Base-by-base conservation (phyloP, 345 rosid species). In the Reutealis trisperma region DNA sequence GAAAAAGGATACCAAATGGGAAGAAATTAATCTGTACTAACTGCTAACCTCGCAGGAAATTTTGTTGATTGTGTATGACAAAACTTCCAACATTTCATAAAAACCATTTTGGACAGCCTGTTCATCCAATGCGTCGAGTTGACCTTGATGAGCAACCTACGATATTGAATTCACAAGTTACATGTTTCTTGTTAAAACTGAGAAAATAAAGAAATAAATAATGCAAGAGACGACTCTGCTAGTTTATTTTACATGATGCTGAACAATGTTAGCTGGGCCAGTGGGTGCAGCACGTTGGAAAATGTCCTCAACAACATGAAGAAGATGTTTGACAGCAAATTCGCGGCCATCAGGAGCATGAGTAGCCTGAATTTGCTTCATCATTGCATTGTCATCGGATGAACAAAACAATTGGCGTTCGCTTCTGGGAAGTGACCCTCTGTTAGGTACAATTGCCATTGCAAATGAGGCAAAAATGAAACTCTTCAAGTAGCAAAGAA, bases 331-430 rank as follows among this genome's bases (percentile, higher is more conserved):
- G 22, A 86, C 87, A 30, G 57, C 67, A 34, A 90, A 67, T 32
- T 84, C 88, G 9, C 87, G 79, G 73, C 84, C 91, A 77, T 85
- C 89, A 19, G 92, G 90, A 30, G 86, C 78, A 76, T 90, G 92
- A n/a, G 89, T 90, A 74, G 87, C 84, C 80, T 78, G 81, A 27
- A 90, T 74, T 77, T 88, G 91, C 85, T 78, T 91, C 85, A 85
- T 62, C 86, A 88, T 86, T 21, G 71, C 87, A 61, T 42, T 82
- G 80, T 90, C 94, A 69, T 90, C 94, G 0, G 94, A 84, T 45
- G 90, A 55, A 7, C 89, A 52, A 77, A 89, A 82, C 80, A 82
- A 49, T 1, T 11, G 34, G 34, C 80, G 76, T 2, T 82, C 75
- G 6, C 71, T 37, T 37, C 70, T 57, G 42, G 63, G 30, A n/a